Evolutionary conservation across 371 early-diverging fungal species (phyloP), one percentile per base, ranked within the genome.

Genomic region (Capniomyces stellatus): DNA sequence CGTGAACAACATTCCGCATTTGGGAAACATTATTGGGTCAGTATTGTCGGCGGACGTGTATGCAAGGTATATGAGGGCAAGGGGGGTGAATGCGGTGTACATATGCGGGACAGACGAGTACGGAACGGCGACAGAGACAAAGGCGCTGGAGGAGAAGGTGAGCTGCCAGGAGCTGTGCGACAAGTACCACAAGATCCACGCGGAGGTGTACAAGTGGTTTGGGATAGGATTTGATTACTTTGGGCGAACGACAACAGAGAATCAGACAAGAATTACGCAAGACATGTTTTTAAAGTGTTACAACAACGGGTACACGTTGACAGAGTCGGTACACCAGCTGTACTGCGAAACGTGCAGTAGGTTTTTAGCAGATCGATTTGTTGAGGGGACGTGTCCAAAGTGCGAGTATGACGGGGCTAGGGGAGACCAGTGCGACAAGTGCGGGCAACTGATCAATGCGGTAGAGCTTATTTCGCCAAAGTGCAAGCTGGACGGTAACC

Each of bases 71-170:
- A 87, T 83, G 54, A 92, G 94, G 52, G 71, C 82, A 52, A 83
- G 92, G 41, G 89, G 86, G n/a, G 75, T 85, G 67, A 92, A 97
- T 64, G 81, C 85, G 1, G 66, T 93, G n/a, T 93, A 75, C 63
- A 79, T 99, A 44, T 93, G 96, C 70, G 99, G 99, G 58, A 99
- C 99, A 1, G 99, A 99, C 70, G 99, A 99, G 73, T 99, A 98
- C 70, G 99, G 99, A 53, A 99, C 99, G 25, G 97, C 99, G 12
- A 99, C 98, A 2, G 99, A 99, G 74, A 98, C 98, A 43, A 95
- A 93, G 69, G 99, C 99, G 3, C 68, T 98, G 28, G 86, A 93
- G 59, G 92, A 93, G 60, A 83, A 83, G 8, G 72, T 88, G 6
- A 71, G 86, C 21, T 96, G 96, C 66, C 78, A 82, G 58, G 93